Evolutionary conservation across 768 basidiomycete species (phyloP).

Genomic region (Kwoniella botswanensis): DNA sequence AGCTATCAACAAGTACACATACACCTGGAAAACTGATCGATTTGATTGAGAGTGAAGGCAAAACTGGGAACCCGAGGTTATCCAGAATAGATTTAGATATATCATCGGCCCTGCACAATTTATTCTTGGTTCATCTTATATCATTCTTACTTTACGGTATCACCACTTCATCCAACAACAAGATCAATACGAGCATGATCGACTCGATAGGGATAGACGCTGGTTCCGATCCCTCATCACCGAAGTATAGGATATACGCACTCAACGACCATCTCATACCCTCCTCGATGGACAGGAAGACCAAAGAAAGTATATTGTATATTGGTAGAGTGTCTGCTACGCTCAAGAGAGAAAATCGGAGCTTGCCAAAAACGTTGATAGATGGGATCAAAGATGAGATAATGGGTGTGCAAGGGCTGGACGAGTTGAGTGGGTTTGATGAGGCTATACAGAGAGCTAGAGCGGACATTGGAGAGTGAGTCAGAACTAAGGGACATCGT

Average conservation of each 20-base stretch:
- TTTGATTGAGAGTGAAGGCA: slow-evolving; percentile 71
- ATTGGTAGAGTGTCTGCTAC: slow-evolving; percentile 85
- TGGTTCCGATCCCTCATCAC: slow-evolving; percentile 69
- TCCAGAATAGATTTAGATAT: slow-evolving; percentile 72
- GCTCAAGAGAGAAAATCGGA: slow-evolving; percentile 74
- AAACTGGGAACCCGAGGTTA: slow-evolving; percentile 78
- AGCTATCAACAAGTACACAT: not conserved
- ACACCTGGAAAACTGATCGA: slow-evolving; percentile 78
- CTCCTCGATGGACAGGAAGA: slow-evolving; percentile 71
- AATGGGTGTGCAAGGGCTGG: slow-evolving; percentile 62
- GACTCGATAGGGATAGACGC: slow-evolving; percentile 39
- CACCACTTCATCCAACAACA: slow-evolving; percentile 58
- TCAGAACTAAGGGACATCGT: not conserved
- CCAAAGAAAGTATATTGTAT: slow-evolving; percentile 81
- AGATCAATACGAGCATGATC: slow-evolving; percentile 26
- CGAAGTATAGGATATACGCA: slow-evolving; percentile 62
- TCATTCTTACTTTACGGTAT: slow-evolving; percentile 82
- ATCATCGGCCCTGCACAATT: slow-evolving; percentile 74
- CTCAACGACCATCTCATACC: slow-evolving; percentile 74
- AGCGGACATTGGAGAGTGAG: slow-evolving; percentile 75
- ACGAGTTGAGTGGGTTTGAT: slow-evolving; percentile 79
- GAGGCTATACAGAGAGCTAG: slow-evolving; percentile 74
- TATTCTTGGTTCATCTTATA: slow-evolving; percentile 83
- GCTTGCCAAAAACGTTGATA: slow-evolving; percentile 72
- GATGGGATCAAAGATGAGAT: slow-evolving; percentile 69